Base-by-base conservation (phyloP, 768 basidiomycete genomes). In the Tricholoma bakamatsutake region DNA sequence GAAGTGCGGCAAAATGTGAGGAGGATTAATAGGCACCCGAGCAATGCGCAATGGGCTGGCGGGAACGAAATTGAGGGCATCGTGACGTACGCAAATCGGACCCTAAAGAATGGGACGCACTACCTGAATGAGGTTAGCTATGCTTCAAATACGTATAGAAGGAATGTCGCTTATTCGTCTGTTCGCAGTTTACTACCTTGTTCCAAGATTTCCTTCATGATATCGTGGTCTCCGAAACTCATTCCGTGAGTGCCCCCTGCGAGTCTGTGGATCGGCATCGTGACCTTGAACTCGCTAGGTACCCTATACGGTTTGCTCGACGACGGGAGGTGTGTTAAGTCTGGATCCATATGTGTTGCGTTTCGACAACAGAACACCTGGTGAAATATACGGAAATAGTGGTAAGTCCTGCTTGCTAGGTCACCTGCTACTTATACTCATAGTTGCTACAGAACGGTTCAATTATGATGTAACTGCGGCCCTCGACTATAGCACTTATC, bases 21-120 rank as follows among this genome's bases (percentile, higher is more conserved):
- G 18, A 68, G 82, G 21, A 62, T 82, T 17, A 83, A 82, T 57
- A 69, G 71, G 27, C 81, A 84, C 54, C 80, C 82, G 3, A 83
- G 80, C 64, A 78, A 76, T 59, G 78, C 67, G 2, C 81, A 82
- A 53, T 83, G 82, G 81, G 81, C 82, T 10, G 81, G 79, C 9
- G 81, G 81, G 17, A 83, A 84, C 64, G 80, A 82, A 63, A 81
- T 82, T 47, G 81, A 83, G 60, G 79, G 76, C 0, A 82, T 82
- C 42, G 78, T 77, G 10, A 69, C 73, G 40, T 51, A 27, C 8
- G 72, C 72, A 6, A 75, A 73, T 56, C 55, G 60, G 8, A 67
- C 65, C 1, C 57, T 73, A 9, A 59, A 69, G 15, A 80, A 78
- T 53, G 80, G 75, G 17, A 74, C 71, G 2, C 75, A 77, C 64